phyloP scores from a whole-genome alignment of 441 rosid species.

The Euphorbia schlechtendalii region DNA sequence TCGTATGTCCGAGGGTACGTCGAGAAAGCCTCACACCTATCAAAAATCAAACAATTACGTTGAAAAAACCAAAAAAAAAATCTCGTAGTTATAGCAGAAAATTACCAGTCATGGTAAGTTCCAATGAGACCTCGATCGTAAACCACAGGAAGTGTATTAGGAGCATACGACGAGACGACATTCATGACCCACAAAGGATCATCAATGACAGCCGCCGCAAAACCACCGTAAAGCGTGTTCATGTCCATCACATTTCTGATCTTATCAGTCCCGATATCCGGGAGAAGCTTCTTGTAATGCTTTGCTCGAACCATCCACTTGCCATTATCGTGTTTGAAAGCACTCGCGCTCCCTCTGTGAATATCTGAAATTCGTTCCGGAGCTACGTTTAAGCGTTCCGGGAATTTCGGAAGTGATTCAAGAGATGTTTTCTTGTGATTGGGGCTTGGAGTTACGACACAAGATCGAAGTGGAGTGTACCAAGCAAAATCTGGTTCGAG shows the following conservation, averaged over 20 bases:
- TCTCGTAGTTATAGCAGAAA: neutral
- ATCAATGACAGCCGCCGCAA: slow-evolving; percentile 68
- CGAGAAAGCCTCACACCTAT: slow-evolving; percentile 96
- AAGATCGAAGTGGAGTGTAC: slow-evolving; percentile 89
- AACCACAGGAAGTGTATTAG: slow-evolving; percentile 71
- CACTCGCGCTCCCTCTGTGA: slow-evolving; percentile 54
- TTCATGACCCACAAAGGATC: slow-evolving; percentile 95
- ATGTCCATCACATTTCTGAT: slow-evolving; percentile 95
- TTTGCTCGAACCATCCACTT: slow-evolving; percentile 77
- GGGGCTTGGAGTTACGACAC: slow-evolving; percentile 74
- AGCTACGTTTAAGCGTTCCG: slow-evolving; percentile 56
- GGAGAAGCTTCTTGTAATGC: slow-evolving; percentile 82
- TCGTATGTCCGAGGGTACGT: slow-evolving; percentile 96
- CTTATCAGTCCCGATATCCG: slow-evolving; percentile 70
- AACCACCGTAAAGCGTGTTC: slow-evolving; percentile 89
- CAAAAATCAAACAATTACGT: slow-evolving; percentile 16
- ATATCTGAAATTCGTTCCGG: slow-evolving; percentile 72
- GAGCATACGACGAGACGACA: slow-evolving; percentile 78
- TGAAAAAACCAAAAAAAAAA: neutral
- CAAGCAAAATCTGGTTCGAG: slow-evolving; percentile 96
- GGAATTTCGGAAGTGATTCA: slow-evolving; percentile 72
- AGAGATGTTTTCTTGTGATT: slow-evolving; percentile 54
- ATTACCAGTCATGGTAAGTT: slow-evolving; percentile 91
- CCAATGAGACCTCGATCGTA: slow-evolving; percentile 93
- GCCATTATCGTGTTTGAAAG: slow-evolving; percentile 65